Percentiles rank a stretch among this genome's conserved stretches.
Conservation (phyloP, 805 yeast species). For the Ogataea pilisensis region DNA sequence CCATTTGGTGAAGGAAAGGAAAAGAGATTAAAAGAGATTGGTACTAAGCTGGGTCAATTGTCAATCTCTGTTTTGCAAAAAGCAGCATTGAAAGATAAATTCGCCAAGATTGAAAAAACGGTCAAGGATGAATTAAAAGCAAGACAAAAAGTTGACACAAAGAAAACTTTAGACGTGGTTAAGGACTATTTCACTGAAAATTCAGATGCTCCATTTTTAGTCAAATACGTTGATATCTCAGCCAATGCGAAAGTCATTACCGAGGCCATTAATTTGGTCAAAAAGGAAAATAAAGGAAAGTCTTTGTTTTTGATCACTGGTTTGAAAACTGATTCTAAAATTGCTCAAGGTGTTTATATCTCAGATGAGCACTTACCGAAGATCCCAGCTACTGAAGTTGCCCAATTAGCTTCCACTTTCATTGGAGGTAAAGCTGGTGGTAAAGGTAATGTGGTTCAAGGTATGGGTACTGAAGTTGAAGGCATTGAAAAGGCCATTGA, state of each 20-base stretch:
- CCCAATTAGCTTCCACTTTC: conserved; percentile 59
- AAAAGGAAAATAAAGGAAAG: conserved; percentile 69
- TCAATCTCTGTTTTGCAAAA: conserved; percentile 79
- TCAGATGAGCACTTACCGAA: conserved; percentile 64
- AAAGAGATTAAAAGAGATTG: conserved; percentile 73
- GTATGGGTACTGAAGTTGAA: conserved; percentile 82
- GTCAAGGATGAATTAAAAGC: conserved; percentile 85
- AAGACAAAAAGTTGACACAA: conserved; percentile 83
- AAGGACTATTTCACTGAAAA: conserved; percentile 61
- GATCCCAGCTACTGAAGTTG: conserved; percentile 72
- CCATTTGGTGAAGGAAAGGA: conserved; percentile 78
- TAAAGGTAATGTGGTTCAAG: conserved; percentile 93
- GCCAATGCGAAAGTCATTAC: conserved; percentile 92
- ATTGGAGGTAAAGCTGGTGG: conserved; percentile 99
- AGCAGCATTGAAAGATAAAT: conserved; percentile 67
- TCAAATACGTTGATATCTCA: conserved; percentile 62
- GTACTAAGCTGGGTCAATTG: conserved; percentile 79
- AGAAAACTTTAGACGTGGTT: conserved; percentile 75
- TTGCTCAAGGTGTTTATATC: conserved; percentile 94
- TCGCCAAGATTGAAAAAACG: conserved; percentile 74
- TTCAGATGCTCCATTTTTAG: conserved; percentile 53
- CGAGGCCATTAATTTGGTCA: conserved; percentile 83
- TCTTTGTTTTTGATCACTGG: conserved; percentile 81
- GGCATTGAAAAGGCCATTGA: conserved; percentile 72
- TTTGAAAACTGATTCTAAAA: conserved; percentile 51